Conservation (phyloP, 208 protist genomes). For the Trypanosoma avium region DNA sequence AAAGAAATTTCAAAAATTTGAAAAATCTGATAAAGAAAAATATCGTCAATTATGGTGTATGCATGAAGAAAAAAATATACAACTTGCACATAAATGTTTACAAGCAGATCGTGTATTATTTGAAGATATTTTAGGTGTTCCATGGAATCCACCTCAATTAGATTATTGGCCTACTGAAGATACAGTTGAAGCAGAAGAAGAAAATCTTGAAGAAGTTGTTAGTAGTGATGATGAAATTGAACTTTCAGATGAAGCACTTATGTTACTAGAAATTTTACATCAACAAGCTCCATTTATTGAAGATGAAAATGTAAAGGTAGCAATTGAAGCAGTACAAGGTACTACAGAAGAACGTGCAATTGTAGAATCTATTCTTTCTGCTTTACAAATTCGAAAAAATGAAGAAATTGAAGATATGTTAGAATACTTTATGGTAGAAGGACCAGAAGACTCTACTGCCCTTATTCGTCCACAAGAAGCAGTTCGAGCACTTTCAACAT, state of each 20-base stretch:
- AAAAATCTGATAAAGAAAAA: constrained; percentile 92
- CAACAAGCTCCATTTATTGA: constrained; percentile 87
- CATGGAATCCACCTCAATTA: constrained; percentile 84
- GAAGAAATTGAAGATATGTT: constrained; percentile 89
- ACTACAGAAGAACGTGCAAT: constrained; percentile 82
- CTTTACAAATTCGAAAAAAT: constrained; percentile 83
- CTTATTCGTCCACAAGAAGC: constrained; percentile 87
- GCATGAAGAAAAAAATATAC: constrained; percentile 92
- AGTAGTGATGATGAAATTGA: constrained; percentile 56
- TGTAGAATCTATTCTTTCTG: constrained; percentile 93
- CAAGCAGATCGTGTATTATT: constrained; percentile 95
- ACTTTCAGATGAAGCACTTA: constrained; percentile 72
- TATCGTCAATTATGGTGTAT: constrained; percentile 94
- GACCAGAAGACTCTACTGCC: constrained; percentile 54
- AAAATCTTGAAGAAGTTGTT: constrained; percentile 43
- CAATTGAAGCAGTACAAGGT: constrained; percentile 63
- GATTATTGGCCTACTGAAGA: constrained; percentile 78
- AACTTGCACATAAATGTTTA: constrained; percentile 84
- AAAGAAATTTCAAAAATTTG: constrained; percentile 93
- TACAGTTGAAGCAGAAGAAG: constrained; percentile 35
- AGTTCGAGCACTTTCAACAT: constrained; percentile 76
- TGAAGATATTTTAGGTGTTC: constrained; percentile 92
- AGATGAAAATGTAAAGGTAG: constrained; percentile 70
- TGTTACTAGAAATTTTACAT: constrained; percentile 86
- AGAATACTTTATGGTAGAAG: constrained; percentile 82